Evolutionary conservation across 257 asterid genomes (phyloP), one percentile per base, ranked within the genome.

Genomic region (Solanum piurae): DNA sequence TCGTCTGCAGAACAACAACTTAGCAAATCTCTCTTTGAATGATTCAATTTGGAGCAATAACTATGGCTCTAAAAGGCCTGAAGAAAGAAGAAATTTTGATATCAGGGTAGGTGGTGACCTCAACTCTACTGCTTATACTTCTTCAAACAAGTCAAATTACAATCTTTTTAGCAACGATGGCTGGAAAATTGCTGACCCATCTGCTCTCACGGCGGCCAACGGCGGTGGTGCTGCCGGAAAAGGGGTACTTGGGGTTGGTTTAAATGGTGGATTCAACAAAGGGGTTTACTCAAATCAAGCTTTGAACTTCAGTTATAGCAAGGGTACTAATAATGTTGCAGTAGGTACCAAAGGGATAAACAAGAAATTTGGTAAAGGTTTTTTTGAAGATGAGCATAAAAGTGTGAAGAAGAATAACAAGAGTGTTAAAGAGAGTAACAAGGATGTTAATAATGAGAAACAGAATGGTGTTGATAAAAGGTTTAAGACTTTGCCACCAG

Each of bases 11-110:
- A 90, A 93, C 36, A 90, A 87, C 90, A 92, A 37, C 29, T 89
- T 97, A 18, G 90, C 95, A 5, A 91, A 92, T 90, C 95, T 97
- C 6, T 96, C 98, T 6, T 89, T 97, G 46, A 96, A 95, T 62
- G 99, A 97, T 84, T 96, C 99, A 4, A 97, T 97, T 85, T 97
- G 99, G 99, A 95, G 98, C 94, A 90, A 88, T 27, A 93, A 92
- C 33, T 92, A 92, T 91, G 87, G 90, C 0, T 80, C 94, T 68
- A 95, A 94, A 90, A 94, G 95, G 33, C 90, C 93, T 9, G 96
- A 91, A 87, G 94, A 93, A 76, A 91, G 99, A 68, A 95, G 98
- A 72, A 97, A 97, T 89, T 96, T 94, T 72, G 98, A 97, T 89
- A 92, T 96, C 89, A 92, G 96, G 27, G 95, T 89, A 87, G 94